Evolutionary conservation across 208 protist species (phyloP), one percentile per base, ranked within the genome.

Genomic region (Crithidia fasciculata): DNA sequence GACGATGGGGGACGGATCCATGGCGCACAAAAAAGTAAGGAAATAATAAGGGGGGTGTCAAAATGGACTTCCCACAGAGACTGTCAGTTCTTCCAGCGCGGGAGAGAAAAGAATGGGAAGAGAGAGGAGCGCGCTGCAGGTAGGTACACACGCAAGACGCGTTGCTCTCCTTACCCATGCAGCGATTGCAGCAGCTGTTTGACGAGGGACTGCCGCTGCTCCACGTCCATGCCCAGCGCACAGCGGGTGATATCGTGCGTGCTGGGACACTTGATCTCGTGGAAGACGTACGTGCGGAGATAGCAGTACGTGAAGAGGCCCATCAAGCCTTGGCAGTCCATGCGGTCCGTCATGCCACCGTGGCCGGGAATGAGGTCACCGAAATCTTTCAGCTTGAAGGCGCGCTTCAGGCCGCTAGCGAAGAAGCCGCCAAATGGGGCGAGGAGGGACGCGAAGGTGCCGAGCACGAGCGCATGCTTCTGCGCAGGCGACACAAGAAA

Each of bases 351-450:
- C 65, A 99, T 97, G 41, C 98, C 98, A 52, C 98, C 98, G 77
- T 99, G 98, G 10, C 98, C 98, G 15, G 98, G 98, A 73, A 99
- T 99, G 28, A 98, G 76, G 49, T 97, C 90, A 49, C 94, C 97
- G 90, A 99, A 99, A 85, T 99, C 98, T 81, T 99, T 99, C 36
- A 99, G 86, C 49, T 98, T 96, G 72, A 98, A 99, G 0, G 98
- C 97, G 12, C 98, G 95, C 82, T 99, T 99, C 40, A 99, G 78
- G 7, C 97, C 98, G 44, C 94, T 98, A 7, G 98, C 98, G 80
- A 99, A 99, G 86, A 99, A 99, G 19, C 98, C 98, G 41, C 98
- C 98, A 86, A 99, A 99, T 16, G 98, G 98, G 0, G 98, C 98
- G 41, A 99, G 73, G 5, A 99, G 73, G 36, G 97, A 98, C 6